phyloP scores from a whole-genome alignment of 2,329 filamentous ascomycete species.

The Cladosporium sphaerospermum region DNA sequence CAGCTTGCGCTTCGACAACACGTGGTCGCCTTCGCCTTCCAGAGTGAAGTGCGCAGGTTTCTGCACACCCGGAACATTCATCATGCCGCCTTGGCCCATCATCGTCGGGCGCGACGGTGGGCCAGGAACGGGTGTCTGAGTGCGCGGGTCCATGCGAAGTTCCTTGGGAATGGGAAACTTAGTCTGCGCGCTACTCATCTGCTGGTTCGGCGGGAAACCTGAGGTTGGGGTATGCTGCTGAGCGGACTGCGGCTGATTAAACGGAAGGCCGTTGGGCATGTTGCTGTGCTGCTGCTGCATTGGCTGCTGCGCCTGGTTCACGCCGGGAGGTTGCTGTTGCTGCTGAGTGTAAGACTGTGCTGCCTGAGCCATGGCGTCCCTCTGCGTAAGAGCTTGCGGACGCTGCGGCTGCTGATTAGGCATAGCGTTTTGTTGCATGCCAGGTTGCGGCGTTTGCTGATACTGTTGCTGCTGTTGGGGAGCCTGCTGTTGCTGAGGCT shows the following conservation, averaged over 20 bases:
- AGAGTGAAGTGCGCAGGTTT: constrained; percentile 79
- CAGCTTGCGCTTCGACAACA: constrained; percentile 96
- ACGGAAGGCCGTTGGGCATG: not conserved
- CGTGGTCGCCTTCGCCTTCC: constrained; percentile 84
- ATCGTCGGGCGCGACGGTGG: constrained; percentile 71
- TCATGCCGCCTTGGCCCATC: constrained; percentile 73
- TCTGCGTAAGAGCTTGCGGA: constrained; percentile 36
- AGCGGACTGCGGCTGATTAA: constrained; percentile 11
- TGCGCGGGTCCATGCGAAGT: constrained; percentile 64
- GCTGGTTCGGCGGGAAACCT: constrained; percentile 15
- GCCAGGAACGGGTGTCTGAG: constrained; percentile 70
- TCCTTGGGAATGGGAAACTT: constrained; percentile 82
- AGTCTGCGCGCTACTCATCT: constrained; percentile 14
- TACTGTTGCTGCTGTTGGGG: constrained; percentile 22
- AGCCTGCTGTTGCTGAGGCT: constrained; percentile 29
- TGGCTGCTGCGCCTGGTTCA: constrained; percentile 6
- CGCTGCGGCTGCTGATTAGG: constrained; percentile 18
- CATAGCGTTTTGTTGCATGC: constrained; percentile 12
- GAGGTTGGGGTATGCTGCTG: constrained; percentile 18
- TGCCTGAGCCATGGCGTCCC: constrained; percentile 39
- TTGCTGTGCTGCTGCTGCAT: constrained; percentile 13
- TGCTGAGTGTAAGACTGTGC: constrained; percentile 18
- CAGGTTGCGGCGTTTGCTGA: constrained; percentile 16
- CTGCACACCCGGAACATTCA: constrained; percentile 78
- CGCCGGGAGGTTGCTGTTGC: constrained; percentile 15